Evolutionary conservation across 1,139 yeast genomes (phyloP).

Genomic region (Suhomyces taliae): DNA sequence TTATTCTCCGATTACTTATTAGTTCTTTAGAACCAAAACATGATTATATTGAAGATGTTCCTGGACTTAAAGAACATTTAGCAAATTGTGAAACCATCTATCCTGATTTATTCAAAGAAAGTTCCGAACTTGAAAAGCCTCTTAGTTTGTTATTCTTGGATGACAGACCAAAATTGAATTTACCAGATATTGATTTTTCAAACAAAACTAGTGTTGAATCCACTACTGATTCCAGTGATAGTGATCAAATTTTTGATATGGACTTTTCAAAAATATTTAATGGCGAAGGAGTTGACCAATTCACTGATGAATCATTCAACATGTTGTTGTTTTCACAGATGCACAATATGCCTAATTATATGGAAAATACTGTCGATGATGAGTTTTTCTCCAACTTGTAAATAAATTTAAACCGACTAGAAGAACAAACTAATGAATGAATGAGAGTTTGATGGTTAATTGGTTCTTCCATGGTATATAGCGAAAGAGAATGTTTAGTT

Average conservation of each 20-base stretch:
- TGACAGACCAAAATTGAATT: neutral
- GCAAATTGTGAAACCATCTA: slow-evolving; percentile 16
- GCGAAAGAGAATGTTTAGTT: too few relatives aligned
- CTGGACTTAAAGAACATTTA: slow-evolving; percentile 21
- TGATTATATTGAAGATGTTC: slow-evolving; percentile 14
- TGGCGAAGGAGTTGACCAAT: slow-evolving; percentile 4
- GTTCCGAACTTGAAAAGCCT: slow-evolving; percentile 5
- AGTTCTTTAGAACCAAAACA: slow-evolving; percentile 12
- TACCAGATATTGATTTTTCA: neutral
- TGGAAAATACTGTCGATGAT: neutral
- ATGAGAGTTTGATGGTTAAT: too few relatives aligned
- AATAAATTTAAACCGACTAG: too few relatives aligned
- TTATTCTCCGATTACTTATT: slow-evolving; percentile 22
- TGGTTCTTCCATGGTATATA: too few relatives aligned
- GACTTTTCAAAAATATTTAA: neutral
- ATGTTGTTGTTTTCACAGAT: slow-evolving; percentile 16
- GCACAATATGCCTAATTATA: slow-evolving; percentile 15
- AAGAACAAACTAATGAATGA: too few relatives aligned
- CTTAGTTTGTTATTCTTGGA: slow-evolving; percentile 4
- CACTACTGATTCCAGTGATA: neutral
- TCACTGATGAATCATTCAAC: slow-evolving; percentile 14
- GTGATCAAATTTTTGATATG: neutral
- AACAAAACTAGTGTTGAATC: neutral
- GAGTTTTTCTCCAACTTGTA: neutral
- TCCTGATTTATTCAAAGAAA: slow-evolving; percentile 21